Evolutionary conservation across 2,329 filamentous ascomycete genomes (phyloP).

Genomic region (Colletotrichum costaricense): DNA sequence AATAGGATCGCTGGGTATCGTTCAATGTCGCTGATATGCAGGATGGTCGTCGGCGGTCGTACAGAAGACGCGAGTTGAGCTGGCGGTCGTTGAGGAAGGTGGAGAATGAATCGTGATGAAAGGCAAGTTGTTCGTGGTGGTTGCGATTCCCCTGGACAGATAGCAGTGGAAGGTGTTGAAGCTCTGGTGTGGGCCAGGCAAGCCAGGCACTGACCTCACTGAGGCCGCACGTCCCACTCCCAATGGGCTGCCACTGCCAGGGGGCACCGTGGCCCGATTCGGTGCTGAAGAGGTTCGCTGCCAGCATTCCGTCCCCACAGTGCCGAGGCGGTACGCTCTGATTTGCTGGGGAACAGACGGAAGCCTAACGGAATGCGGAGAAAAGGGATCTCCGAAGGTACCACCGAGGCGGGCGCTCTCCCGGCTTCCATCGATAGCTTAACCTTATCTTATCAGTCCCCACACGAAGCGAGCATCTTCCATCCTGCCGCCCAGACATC

Average conservation of each 20-base stretch:
- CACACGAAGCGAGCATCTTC: not conserved
- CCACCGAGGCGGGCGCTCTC: not conserved
- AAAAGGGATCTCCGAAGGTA: conserved; percentile 22
- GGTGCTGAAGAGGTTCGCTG: conserved; percentile 27
- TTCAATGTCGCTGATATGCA: not conserved
- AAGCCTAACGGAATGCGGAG: conserved; percentile 24
- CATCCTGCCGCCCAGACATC: no score
- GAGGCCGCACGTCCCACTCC: conserved; percentile 21
- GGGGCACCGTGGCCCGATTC: conserved; percentile 23
- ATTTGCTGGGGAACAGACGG: not conserved
- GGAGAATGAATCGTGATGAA: conserved; percentile 1
- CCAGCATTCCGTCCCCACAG: not conserved
- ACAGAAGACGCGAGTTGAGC: not conserved
- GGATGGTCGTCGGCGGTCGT: not conserved
- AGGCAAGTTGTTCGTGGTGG: conserved; percentile 6
- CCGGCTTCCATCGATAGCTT: not conserved
- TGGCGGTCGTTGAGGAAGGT: not conserved
- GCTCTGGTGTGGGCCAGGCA: conserved; percentile 33
- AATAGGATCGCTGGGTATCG: not conserved
- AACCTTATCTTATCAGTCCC: conserved; percentile 28
- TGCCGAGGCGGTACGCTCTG: not conserved
- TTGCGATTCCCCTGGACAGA: conserved; percentile 33
- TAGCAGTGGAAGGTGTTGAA: conserved; percentile 24
- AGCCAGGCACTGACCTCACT: conserved; percentile 26
- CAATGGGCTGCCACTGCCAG: conserved; percentile 18